phyloP scores from a whole-genome alignment of 2,329 filamentous ascomycete species.

The Fusarium miscanthi region DNA sequence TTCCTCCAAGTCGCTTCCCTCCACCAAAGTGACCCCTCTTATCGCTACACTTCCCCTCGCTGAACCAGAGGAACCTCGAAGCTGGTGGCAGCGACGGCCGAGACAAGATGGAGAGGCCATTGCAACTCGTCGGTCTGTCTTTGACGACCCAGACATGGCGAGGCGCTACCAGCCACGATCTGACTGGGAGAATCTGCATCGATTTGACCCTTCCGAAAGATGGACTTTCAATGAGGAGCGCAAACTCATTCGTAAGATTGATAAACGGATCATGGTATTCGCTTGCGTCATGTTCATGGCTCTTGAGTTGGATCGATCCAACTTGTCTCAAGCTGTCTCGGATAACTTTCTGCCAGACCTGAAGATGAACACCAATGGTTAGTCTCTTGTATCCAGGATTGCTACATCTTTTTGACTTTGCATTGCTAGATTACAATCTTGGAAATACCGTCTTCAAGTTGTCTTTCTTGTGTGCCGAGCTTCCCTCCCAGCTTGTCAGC shows the following conservation, averaged over 20 bases:
- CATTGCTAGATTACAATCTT: not conserved
- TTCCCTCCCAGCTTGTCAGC: not conserved
- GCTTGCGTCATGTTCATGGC: constrained; percentile 55
- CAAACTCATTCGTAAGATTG: constrained; percentile 22
- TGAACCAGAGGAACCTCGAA: not conserved
- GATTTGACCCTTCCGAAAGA: constrained; percentile 57
- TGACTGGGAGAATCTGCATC: constrained; percentile 57
- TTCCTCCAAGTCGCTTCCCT: not conserved
- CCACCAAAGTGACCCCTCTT: not conserved
- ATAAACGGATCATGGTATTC: constrained; percentile 57
- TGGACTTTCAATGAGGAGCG: constrained; percentile 50
- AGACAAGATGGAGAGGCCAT: constrained; percentile 21
- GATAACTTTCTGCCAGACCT: constrained; percentile 56
- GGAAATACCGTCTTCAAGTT: not conserved
- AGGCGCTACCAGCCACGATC: constrained; percentile 33
- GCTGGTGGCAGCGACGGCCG: not conserved
- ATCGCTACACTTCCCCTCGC: not conserved
- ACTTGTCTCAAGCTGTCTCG: constrained; percentile 57
- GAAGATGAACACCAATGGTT: not conserved
- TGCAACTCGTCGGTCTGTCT: constrained; percentile 52
- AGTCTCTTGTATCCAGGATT: not conserved
- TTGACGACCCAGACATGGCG: not conserved
- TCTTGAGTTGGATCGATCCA: constrained; percentile 59
- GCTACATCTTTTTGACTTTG: rapidly evolving
- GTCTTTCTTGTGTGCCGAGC: not conserved